Conservation (phyloP, 2,329 filamentous ascomycete genomes). For the Calonectria crousiana region DNA sequence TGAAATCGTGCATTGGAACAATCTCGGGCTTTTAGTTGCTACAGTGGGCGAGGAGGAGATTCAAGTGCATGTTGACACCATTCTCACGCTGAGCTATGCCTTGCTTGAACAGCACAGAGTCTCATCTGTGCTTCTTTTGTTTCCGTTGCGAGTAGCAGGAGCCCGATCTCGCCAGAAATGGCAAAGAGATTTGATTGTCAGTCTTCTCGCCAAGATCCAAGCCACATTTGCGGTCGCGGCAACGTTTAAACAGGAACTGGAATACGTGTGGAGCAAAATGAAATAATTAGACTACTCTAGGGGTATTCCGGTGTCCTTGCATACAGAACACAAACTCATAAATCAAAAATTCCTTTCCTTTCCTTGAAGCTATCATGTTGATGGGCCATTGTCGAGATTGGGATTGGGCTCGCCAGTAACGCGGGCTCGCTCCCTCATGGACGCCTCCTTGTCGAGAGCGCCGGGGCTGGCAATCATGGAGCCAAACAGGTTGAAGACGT, state of each 20-base stretch:
- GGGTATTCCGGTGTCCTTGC: not conserved
- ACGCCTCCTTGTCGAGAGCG: constrained; percentile 28
- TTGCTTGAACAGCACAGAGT: constrained; percentile 38
- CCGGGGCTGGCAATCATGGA: constrained; percentile 32
- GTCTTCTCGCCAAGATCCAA: constrained; percentile 35
- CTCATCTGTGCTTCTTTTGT: constrained; percentile 49
- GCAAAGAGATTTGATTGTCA: constrained; percentile 40
- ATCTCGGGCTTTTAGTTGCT: constrained; percentile 36
- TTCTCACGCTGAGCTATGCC: constrained; percentile 34
- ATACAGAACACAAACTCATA: not conserved
- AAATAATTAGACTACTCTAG: not conserved
- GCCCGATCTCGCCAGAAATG: constrained; percentile 40
- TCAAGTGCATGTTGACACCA: constrained; percentile 37
- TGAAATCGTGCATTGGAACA: constrained; percentile 47
- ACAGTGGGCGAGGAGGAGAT: constrained; percentile 38
- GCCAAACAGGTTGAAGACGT: constrained; percentile 31
- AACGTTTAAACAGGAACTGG: constrained; percentile 40
- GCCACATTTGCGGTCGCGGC: constrained; percentile 43
- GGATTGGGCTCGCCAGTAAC: not conserved
- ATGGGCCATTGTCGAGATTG: not conserved
- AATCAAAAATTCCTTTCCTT: not conserved
- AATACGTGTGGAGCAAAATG: constrained; percentile 33
- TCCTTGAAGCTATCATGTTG: not conserved
- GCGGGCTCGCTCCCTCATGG: not conserved
- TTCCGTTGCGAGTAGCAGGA: constrained; percentile 51